These are phyloP conservation scores for Ganoderma leucocontextum DNA, from an alignment of 1,284 basidiomycete species.

Conservation along the genomic window DNA sequence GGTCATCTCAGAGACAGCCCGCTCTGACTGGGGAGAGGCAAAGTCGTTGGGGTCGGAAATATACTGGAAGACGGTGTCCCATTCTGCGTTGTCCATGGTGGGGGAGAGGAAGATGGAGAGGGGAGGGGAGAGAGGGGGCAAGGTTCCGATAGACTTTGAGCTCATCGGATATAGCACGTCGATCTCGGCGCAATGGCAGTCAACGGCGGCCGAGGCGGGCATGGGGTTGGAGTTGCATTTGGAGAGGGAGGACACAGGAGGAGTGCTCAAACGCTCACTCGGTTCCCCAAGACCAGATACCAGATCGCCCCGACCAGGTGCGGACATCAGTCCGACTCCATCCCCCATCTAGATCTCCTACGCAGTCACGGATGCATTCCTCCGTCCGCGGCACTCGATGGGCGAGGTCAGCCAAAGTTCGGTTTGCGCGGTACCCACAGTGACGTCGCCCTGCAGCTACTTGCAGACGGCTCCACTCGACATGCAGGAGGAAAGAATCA, in stretches of 20 bases:
- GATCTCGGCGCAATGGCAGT: not conserved
- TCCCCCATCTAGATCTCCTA: too few relatives aligned
- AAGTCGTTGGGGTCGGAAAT: constrained; percentile 63
- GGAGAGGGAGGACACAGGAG: constrained; percentile 4
- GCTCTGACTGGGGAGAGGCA: constrained; percentile 44
- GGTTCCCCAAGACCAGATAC: not conserved
- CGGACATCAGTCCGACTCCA: too few relatives aligned
- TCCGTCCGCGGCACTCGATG: too few relatives aligned
- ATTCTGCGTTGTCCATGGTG: constrained; percentile 57
- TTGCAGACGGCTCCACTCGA: not conserved
- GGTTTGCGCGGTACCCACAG: not conserved
- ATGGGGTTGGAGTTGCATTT: constrained; percentile 1
- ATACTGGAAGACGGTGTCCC: constrained; percentile 71
- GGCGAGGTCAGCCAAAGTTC: not conserved
- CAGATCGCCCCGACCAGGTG: not conserved
- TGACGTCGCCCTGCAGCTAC: not conserved
- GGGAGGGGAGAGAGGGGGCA: constrained; percentile 9
- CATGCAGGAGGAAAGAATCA: too few relatives aligned
- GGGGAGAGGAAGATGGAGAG: constrained; percentile 2
- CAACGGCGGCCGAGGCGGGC: not conserved
- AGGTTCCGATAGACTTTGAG: constrained; percentile 5
- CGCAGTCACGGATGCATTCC: too few relatives aligned
- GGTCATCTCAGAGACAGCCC: constrained; percentile 43
- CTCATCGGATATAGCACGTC: constrained; percentile 4
- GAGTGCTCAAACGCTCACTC: not conserved